Conservation (phyloP, 805 yeast genomes). For the Candida taoyuanica region DNA sequence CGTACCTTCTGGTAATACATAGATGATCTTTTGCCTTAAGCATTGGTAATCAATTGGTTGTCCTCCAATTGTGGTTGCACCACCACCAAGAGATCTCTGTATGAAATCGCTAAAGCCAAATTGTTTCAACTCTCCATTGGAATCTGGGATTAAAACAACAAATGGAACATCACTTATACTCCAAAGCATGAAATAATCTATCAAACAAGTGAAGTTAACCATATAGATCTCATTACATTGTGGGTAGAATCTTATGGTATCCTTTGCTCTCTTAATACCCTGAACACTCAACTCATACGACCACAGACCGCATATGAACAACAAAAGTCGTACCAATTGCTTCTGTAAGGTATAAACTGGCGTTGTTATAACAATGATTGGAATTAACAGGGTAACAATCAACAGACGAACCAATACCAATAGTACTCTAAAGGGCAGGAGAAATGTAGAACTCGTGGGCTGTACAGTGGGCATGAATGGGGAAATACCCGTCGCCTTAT, state of each 20-base stretch:
- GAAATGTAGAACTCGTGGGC: neutral
- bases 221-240: conserved; percentile 36
- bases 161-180: conserved; percentile 26
- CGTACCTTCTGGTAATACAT: conserved; percentile 74
- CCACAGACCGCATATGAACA: conserved; percentile 13
- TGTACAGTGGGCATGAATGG: conserved; percentile 63
- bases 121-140: conserved; percentile 27
- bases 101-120: conserved; percentile 30
- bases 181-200: conserved; percentile 39
- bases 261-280: conserved; percentile 17
- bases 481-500: conserved; percentile 88
- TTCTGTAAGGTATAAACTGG: neutral
- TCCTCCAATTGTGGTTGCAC: conserved; percentile 16
- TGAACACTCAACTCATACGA: conserved; percentile 20
- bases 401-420: neutral
- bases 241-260: conserved; percentile 30
- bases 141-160: conserved; percentile 34
- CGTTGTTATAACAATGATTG: neutral
- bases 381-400: conserved; percentile 1
- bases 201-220: conserved; percentile 44
- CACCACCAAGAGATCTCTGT: conserved; percentile 11
- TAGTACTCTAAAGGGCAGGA: conserved; percentile 1
- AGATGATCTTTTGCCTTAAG: conserved; percentile 47
- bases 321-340: conserved; percentile 2
- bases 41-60: conserved; percentile 26